A percentile compares a stretch with the other conserved stretches of the same genome.
Evolutionary conservation across 176 grass and related monocot genomes (phyloP).

Genomic region (Elaeis guineensis): DNA sequence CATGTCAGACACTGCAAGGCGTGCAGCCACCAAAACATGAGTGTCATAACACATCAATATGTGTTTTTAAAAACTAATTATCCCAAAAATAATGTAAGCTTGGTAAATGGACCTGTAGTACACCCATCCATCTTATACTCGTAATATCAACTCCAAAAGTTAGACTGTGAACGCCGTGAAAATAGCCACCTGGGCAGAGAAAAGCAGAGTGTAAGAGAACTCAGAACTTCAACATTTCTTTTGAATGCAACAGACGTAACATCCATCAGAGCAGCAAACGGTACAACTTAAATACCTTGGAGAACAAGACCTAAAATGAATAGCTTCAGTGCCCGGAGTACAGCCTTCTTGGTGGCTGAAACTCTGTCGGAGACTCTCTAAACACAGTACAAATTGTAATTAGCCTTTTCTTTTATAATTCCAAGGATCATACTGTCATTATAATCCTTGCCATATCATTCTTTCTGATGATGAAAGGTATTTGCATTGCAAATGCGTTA

Average conservation of each 20-base stretch:
- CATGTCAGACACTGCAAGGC: too few species aligned
- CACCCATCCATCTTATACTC: conserved; percentile 54
- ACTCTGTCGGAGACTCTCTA: conserved; percentile 45
- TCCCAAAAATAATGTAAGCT: not conserved
- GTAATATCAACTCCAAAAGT: conserved; percentile 53
- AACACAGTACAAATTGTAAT: not conserved
- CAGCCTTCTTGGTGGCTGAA: conserved; percentile 42
- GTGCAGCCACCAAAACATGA: too few species aligned
- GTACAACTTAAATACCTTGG: conserved; percentile 46
- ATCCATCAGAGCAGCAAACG: not conserved
- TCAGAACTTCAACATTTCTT: too few species aligned
- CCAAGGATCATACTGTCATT: too few species aligned
- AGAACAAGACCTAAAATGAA: conserved; percentile 62
- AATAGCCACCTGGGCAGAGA: conserved; percentile 53
- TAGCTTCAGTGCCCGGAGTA: conserved; percentile 49
- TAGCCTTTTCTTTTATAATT: not conserved
- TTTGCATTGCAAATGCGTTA: too few species aligned
- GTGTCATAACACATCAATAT: too few species aligned
- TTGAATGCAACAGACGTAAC: too few species aligned
- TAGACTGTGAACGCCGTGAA: conserved; percentile 45
- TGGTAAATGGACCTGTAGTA: conserved; percentile 48
- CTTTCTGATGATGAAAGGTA: too few species aligned
- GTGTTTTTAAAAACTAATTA: not conserved
- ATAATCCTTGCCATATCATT: too few species aligned
- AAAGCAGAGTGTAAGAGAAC: not conserved